Conservation (phyloP, 2,329 filamentous ascomycete genomes). For the Ascochyta koolunga region DNA sequence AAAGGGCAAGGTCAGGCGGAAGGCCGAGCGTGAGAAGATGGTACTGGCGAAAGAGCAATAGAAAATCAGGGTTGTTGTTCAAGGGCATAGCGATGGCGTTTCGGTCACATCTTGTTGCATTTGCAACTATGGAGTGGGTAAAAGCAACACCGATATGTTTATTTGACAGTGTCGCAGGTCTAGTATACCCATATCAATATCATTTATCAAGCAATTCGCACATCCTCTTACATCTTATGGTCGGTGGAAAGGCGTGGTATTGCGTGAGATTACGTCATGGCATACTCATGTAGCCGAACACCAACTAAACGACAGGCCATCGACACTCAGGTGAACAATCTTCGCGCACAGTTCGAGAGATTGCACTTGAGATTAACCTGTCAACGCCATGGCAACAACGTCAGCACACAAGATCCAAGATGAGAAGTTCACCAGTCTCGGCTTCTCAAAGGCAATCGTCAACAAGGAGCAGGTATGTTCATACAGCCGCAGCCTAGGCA, state of each 20-base stretch:
- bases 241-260: neutral
- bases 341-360: neutral
- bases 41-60: slow-evolving; percentile 72
- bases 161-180: neutral
- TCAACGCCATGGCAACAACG: slow-evolving; percentile 22
- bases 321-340: neutral
- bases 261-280: slow-evolving; percentile 9
- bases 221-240: neutral
- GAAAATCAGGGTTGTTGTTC: slow-evolving; percentile 10
- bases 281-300: neutral
- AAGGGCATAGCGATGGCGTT: slow-evolving; percentile 46
- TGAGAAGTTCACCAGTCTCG: slow-evolving; percentile 35
- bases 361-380: neutral
- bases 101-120: slow-evolving; percentile 9
- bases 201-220: neutral
- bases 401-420: slow-evolving; percentile 36
- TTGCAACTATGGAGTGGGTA: slow-evolving; percentile 1
- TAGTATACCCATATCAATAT: slow-evolving; percentile 9
- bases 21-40: slow-evolving; percentile 91
- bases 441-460: slow-evolving; percentile 33
- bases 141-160: neutral
- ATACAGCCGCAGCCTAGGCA: slow-evolving; percentile 34
- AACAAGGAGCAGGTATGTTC: slow-evolving; percentile 35
- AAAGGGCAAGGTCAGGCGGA: slow-evolving; percentile 76
- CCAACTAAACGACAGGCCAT: neutral